Conservation (phyloP, 1,284 basidiomycete species). For the Hemileccinum hortonii region DNA sequence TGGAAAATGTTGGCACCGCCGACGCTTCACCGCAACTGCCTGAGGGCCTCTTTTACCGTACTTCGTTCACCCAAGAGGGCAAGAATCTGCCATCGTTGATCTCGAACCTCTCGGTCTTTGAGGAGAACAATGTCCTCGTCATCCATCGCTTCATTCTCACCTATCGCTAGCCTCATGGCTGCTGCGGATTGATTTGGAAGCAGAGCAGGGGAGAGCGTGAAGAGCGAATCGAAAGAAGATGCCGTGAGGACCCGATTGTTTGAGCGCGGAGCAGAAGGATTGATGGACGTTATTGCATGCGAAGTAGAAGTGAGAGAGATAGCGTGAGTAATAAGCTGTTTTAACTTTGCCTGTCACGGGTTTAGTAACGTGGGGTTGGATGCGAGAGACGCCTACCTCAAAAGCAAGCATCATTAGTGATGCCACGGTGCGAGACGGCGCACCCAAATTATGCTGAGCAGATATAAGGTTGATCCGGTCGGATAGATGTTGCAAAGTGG, state of each 20-base stretch:
- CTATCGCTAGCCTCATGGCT: constrained; percentile 64
- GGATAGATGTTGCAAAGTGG: constrained; percentile 73
- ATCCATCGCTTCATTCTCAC: constrained; percentile 55
- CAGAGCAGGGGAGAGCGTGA: constrained; percentile 73
- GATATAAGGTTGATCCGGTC: constrained; percentile 78
- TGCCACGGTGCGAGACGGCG: constrained; percentile 61
- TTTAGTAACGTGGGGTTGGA: constrained; percentile 3
- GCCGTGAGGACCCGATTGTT: constrained; percentile 57
- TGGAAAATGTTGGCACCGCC: neutral
- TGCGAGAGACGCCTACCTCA: constrained; percentile 46
- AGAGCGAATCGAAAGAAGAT: constrained; percentile 71
- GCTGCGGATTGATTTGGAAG: constrained; percentile 74
- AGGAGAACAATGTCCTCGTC: constrained; percentile 51
- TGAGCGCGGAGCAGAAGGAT: constrained; percentile 52
- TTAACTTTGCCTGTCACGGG: constrained; percentile 64
- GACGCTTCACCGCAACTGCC: constrained; percentile 30
- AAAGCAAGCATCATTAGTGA: constrained; percentile 73
- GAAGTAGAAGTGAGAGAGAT: constrained; percentile 73
- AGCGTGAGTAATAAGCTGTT: constrained; percentile 77
- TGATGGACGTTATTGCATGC: constrained; percentile 71
- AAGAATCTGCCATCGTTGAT: constrained; percentile 72
- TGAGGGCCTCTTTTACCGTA: constrained; percentile 64
- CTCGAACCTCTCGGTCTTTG: constrained; percentile 63
- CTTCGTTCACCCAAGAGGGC: constrained; percentile 73
- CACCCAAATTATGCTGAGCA: constrained; percentile 66